Base-by-base conservation (phyloP, 108 stramenopile species). In the Ochromonas danica region DNA sequence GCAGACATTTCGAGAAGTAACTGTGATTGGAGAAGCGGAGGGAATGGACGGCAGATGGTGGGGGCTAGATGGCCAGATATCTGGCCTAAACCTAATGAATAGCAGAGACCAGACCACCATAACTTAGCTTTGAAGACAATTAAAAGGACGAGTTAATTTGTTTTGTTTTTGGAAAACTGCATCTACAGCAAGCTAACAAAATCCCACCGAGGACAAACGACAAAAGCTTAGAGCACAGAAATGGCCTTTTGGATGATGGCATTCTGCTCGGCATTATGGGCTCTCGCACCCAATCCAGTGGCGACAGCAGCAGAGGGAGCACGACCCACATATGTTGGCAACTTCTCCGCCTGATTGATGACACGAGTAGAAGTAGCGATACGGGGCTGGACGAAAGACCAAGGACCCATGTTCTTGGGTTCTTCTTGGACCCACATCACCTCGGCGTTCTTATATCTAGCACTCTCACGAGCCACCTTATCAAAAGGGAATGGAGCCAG, bases 401-500 rank as follows among this genome's bases (percentile, higher is more conserved):
- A 99, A 61, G 95, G 91, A 45, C 98, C 98, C 95, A 95, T 95
- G 86, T 98, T 98, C 87, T 93, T 93, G 78, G 85, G 89, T 82
- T 89, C 98, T 80, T 99, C 96, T 79, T 96, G 96, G 22, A 91
- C 94, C 92, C 93, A 98, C 22, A 97, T 85, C 38, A 98, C 86
- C 80, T 97, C 96, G 27, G 96, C 97, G 82, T 95, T 94, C 45
- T 84, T 71, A 87, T 95, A 99, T 70, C 82, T 83, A 42, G 75
- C 80, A 63, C 75, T 83, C 77, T 91, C 90, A 41, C 87, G 79
- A 41, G 97, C 96, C 74, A 96, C 90, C 42, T 88, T 86, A 82
- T 98, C 97, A 83, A 97, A 98, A 61, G 98, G 92, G 82, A 99
- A 98, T 31, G 98, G 98, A 38, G 97, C 93, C 78, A 99, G 88